These are phyloP conservation scores for Sicyos edulis DNA, from an alignment of 306 rosid genomes.

Conservation along the genomic window DNA sequence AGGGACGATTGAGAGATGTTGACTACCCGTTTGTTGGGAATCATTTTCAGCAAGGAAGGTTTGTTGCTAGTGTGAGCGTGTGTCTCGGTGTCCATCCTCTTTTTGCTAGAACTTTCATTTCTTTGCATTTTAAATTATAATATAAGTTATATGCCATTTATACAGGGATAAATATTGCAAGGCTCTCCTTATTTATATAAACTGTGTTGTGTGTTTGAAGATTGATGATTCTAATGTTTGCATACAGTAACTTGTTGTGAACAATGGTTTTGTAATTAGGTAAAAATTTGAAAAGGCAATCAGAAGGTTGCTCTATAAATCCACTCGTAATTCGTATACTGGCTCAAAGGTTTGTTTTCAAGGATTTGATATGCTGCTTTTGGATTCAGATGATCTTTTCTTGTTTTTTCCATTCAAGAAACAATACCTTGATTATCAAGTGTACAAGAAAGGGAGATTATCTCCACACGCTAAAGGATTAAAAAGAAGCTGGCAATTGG, in stretches of 20 bases:
- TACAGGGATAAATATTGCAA: background rate
- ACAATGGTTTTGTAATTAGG: background rate
- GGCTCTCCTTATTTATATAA: background rate
- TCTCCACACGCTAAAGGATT: background rate
- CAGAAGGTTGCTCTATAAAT: background rate
- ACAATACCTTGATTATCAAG: background rate
- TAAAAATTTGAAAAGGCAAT: background rate
- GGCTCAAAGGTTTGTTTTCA: background rate
- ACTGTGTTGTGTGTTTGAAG: background rate
- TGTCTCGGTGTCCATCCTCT: background rate
- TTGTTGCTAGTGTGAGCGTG: constrained; percentile 30
- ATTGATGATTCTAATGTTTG: background rate
- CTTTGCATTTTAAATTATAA: background rate
- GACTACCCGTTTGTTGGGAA: constrained; percentile 86
- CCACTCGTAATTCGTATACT: background rate
- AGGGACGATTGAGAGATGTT: constrained; percentile 87
- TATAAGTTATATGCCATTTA: background rate
- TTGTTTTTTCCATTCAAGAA: background rate
- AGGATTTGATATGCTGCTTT: constrained; percentile 5
- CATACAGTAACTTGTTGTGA: background rate
- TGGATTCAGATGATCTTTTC: background rate
- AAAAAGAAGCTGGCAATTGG: background rate
- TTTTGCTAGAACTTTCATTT: background rate
- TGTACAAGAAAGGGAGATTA: background rate
- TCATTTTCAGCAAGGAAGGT: constrained; percentile 98